Evolutionary conservation across 768 basidiomycete species (phyloP), one percentile per base, ranked within the genome.

Genomic region (Auricularia heimuer): DNA sequence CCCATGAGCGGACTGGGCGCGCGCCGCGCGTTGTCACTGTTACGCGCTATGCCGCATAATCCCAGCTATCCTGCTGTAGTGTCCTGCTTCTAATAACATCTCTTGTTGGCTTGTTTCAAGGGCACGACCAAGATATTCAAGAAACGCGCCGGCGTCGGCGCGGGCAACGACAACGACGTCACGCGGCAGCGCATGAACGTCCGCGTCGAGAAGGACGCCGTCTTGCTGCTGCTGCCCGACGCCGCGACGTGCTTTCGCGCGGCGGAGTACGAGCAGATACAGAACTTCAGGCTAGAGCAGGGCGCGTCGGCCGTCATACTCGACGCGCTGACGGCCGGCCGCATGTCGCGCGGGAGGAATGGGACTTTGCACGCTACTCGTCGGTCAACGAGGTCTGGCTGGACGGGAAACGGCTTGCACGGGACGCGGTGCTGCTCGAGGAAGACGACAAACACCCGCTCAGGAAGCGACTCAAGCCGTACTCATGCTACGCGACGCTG

Each of bases 71-170:
- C 6, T 12, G 10, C 47, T 21, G 47, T 51, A 16, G 47, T 12
- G 29, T 18, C 10, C 14, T 51, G 47, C 47, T 21, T 16, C 21
- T 51, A 51, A 18, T 18, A 16, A 51, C 21, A 51, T 51, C 18
- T 51, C 47, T 51, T 51, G 21, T 51, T 51, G 14, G 21, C 47
- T 51, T 51, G 14, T 61, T 8, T 33, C 39, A 69, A 94, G 93
- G 92, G 93, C 37, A 92, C 89, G 3, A 98, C 95, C 10, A 98
- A 98, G 74, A 89, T 98, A 21, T 98, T 96, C 80, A 95, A 94
- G 75, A 78, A 80, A 21, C 85, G 94, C 29, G 67, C 67, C 29
- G 34, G 60, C 47, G 24, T 61, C 35, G 58, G 11, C 11, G n/a
- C 39, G 58, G 33, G 33, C 7, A 14, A 14, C 11, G 21, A 10